These are phyloP conservation scores for Picea mariana DNA, from an alignment of 83 land plant genomes.

Conservation along the genomic window DNA sequence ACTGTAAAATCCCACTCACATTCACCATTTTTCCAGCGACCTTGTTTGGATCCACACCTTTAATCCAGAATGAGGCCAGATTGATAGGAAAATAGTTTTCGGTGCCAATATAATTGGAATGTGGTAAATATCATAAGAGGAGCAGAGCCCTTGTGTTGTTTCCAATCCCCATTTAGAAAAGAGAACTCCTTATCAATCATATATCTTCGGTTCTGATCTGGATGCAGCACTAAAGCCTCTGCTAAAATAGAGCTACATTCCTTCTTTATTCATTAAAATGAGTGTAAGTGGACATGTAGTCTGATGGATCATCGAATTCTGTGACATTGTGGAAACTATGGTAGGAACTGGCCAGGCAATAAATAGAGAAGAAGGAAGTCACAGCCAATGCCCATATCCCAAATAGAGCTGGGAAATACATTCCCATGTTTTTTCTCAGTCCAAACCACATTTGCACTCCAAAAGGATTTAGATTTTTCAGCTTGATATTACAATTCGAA, in stretches of 20 bases:
- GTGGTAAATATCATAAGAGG: constrained; percentile 35
- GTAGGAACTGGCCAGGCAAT: no score
- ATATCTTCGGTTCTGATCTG: background rate
- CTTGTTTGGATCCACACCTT: constrained; percentile 17
- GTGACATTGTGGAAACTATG: no score
- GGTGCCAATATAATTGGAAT: no score
- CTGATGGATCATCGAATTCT: background rate
- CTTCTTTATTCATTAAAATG: constrained; percentile 37
- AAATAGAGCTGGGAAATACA: no score
- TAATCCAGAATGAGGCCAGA: background rate
- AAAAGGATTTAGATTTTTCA: no score
- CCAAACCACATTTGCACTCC: no score
- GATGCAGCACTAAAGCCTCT: constrained; percentile 24
- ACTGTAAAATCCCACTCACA: constrained; percentile 7
- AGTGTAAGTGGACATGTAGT: no score
- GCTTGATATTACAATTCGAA: no score
- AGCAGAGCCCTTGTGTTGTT: constrained; percentile 17
- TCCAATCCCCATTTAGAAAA: constrained; percentile 49
- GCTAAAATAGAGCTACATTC: constrained; percentile 30
- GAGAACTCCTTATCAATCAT: background rate
- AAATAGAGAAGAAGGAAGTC: no score
- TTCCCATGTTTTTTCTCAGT: no score
- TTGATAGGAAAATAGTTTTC: background rate
- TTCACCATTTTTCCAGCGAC: constrained; percentile 18
- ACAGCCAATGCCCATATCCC: no score